Evolutionary conservation across 1,284 basidiomycete species (phyloP).

Genomic region (Agroathelia rolfsii): DNA sequence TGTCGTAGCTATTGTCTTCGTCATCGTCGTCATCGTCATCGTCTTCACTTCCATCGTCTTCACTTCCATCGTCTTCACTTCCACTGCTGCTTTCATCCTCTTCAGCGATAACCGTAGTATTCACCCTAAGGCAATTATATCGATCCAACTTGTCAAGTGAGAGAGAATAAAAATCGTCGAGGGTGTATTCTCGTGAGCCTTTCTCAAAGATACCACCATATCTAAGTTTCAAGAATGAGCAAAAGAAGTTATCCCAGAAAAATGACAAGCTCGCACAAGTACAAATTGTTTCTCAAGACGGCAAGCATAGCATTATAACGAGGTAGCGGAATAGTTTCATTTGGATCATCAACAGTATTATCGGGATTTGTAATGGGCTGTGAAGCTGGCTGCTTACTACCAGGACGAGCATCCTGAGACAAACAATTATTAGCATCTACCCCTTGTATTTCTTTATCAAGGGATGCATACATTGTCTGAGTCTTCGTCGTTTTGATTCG

Average conservation of each 20-base stretch:
- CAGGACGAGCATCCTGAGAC: too few species aligned
- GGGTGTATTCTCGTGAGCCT: slow-evolving; percentile 73
- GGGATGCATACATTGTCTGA: slow-evolving; percentile 20
- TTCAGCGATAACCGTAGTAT: slow-evolving; percentile 50
- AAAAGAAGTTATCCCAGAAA: neutral
- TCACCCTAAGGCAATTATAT: slow-evolving; percentile 63
- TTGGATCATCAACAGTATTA: slow-evolving; percentile 62
- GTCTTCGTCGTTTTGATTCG: slow-evolving; percentile 24
- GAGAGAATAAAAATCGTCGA: slow-evolving; percentile 76
- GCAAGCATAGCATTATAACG: slow-evolving; percentile 93
- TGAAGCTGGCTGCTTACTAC: too few species aligned
- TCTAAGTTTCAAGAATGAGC: slow-evolving; percentile 38
- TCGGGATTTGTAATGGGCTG: too few species aligned
- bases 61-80: slow-evolving; percentile 43
- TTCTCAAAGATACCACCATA: slow-evolving; percentile 85
- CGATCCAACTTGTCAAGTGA: slow-evolving; percentile 78
- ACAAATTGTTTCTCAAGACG: slow-evolving; percentile 77
- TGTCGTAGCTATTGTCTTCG: slow-evolving; percentile 22
- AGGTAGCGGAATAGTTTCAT: slow-evolving; percentile 57
- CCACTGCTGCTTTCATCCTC: slow-evolving; percentile 54
- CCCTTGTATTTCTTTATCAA: too few species aligned
- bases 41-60: slow-evolving; percentile 35
- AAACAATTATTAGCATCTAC: too few species aligned
- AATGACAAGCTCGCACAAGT: slow-evolving; percentile 54
- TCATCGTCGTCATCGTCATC: slow-evolving; percentile 32